These are phyloP conservation scores for Magnolia officinalis DNA, from an alignment of 164 flowering plant species.

Conservation along the genomic window DNA sequence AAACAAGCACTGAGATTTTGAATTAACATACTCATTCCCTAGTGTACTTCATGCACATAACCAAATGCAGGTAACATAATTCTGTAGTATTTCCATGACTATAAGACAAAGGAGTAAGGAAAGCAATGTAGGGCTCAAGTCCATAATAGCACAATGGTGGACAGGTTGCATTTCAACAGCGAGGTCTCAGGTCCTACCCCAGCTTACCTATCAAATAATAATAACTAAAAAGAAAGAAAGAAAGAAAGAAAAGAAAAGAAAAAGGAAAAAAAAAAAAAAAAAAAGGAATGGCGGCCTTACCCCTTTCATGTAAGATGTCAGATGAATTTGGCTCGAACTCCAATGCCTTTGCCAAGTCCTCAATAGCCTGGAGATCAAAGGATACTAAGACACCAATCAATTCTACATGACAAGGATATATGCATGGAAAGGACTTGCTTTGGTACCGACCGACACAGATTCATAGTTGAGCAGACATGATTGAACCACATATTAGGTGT, in stretches of 20 bases:
- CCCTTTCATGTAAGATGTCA: conserved; percentile 94
- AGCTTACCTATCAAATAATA: too few relatives aligned
- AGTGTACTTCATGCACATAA: not conserved
- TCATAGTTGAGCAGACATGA: not conserved
- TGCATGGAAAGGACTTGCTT: not conserved
- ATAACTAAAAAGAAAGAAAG: not conserved
- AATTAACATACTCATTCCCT: not conserved
- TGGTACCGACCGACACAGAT: not conserved
- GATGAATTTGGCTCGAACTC: conserved; percentile 81
- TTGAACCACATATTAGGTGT: not conserved
- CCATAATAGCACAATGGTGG: not conserved
- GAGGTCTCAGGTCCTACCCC: not conserved
- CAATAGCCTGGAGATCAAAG: conserved; percentile 66
- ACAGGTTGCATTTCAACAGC: not conserved
- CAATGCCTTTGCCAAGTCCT: conserved; percentile 82
- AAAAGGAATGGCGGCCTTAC: conserved; percentile 29
- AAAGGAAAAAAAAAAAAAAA: not conserved
- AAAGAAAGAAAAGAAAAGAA: not conserved
- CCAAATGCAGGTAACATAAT: not conserved
- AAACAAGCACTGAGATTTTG: too few relatives aligned
- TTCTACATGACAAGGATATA: not conserved
- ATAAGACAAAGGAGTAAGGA: not conserved
- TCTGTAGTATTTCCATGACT: not conserved
- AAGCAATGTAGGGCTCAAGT: not conserved
- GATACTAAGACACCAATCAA: conserved; percentile 6